A percentile compares a stretch with the other conserved stretches of the same genome.
Evolutionary conservation across 192 early-diverging fungal genomes (phyloP).

Genomic region (Linnemannia hyalina): DNA sequence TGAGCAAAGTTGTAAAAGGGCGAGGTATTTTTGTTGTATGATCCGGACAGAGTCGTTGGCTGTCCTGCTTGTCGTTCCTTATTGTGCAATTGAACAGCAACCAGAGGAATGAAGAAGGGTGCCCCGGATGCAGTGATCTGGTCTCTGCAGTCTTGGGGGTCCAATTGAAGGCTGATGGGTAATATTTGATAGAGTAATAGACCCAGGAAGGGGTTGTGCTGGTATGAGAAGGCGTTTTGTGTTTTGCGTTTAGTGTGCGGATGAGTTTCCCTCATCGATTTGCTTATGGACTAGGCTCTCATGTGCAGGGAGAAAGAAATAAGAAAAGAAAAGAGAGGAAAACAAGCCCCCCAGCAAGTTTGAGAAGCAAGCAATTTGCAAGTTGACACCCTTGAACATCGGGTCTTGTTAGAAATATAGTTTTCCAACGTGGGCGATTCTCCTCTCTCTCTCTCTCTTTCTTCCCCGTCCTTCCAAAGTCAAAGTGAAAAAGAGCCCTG

Average conservation of each 20-base stretch:
- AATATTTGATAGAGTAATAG: not conserved
- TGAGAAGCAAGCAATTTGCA: not conserved
- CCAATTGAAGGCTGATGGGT: not conserved
- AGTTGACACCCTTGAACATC: not conserved
- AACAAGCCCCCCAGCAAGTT: not conserved
- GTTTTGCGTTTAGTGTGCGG: not conserved
- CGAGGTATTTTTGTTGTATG: not conserved
- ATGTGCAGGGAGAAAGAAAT: not conserved
- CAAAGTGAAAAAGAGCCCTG: not conserved
- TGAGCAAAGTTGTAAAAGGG: not conserved
- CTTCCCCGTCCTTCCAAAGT: not conserved
- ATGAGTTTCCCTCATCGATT: not conserved
- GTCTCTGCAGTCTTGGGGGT: not conserved
- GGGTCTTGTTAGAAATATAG: not conserved
- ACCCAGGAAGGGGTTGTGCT: not conserved
- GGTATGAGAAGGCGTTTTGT: not conserved
- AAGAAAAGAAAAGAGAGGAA: not conserved
- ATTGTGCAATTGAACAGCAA: not conserved
- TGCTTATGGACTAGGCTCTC: not conserved
- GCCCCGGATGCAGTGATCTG: not conserved
- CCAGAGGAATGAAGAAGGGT: not conserved
- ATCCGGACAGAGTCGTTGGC: not conserved
- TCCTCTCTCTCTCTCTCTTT: not conserved
- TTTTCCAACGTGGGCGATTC: not conserved
- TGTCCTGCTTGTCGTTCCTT: not conserved